A percentile compares a stretch with the other conserved stretches of the same genome.
These are phyloP conservation scores for Chrysochromulina parva DNA, from an alignment of 78 protist species.

Conservation along the genomic window DNA sequence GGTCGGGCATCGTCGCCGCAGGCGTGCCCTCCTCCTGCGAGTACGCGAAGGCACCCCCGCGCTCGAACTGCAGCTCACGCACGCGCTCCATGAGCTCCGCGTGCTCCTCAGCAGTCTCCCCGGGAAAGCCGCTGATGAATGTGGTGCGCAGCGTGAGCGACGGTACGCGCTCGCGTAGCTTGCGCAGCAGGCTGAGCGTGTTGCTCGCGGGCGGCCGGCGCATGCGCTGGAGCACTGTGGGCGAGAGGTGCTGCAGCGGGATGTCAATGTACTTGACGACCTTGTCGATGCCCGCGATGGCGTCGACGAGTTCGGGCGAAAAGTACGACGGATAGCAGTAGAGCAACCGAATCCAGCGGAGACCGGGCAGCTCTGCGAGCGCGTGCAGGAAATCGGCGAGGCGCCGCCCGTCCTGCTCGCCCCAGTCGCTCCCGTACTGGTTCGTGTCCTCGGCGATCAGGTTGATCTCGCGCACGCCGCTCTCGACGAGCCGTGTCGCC, in stretches of 20 bases:
- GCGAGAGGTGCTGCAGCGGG: slow-evolving; percentile 24
- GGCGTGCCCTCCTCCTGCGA: slow-evolving; percentile 52
- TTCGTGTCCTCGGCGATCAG: slow-evolving; percentile 37
- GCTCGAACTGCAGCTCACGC: slow-evolving; percentile 2
- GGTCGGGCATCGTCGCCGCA: slow-evolving; percentile 16
- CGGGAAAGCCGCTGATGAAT: slow-evolving; percentile 23
- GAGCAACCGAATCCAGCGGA: slow-evolving; percentile 35
- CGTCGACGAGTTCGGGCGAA: background rate
- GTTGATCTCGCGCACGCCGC: slow-evolving; percentile 26
- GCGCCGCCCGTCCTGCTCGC: background rate
- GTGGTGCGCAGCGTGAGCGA: slow-evolving; percentile 24
- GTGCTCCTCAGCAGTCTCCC: background rate
- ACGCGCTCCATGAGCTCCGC: background rate
- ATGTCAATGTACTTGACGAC: slow-evolving; percentile 38
- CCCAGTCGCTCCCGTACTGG: slow-evolving; percentile 12
- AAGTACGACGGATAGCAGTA: slow-evolving; percentile 32
- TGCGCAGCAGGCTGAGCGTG: background rate
- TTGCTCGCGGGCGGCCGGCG: background rate
- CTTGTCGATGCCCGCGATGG: background rate
- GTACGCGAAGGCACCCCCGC: slow-evolving; percentile 43
- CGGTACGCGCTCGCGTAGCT: background rate
- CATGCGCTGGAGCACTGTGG: slow-evolving; percentile 5
- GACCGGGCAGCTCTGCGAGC: background rate
- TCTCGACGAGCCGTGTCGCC: background rate
- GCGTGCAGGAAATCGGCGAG: background rate